Evolutionary conservation across 352 stramenopile species (phyloP), one percentile per base, ranked within the genome.

Genomic region (Lagenidium giganteum): DNA sequence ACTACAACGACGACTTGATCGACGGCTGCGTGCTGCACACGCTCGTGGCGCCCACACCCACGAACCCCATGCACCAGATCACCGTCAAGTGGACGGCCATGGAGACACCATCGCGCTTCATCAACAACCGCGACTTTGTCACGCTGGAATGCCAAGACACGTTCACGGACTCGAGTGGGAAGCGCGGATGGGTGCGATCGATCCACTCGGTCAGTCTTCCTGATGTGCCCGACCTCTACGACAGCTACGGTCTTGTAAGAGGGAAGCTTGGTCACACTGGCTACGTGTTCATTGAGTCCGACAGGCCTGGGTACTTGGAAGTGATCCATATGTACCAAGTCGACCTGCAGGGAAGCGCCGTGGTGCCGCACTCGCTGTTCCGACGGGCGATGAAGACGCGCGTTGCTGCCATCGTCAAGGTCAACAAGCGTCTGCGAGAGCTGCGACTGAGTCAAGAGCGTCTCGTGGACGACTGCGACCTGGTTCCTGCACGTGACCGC

Each of bases 161-260:
- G 2, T 83, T 83, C 42, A 25, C 57, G 25, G 67, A 81, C 37
- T 55, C 61, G 4, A 77, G 55, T 35, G 65, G 65, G 20, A 59
- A 58, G 21, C 53, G 64, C 2, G 70, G 70, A 16, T 83, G 67
- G 67, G 70, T 76, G 16, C 70, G 67, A 0, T 78, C 65, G 3
- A 71, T 72, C 32, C 67, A 77, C 42, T 83, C 70, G n/a, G 74
- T 83, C 42, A 77, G 74, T 30, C 41, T 83, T 33, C 51, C 59
- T 18, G 68, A 58, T 26, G 78, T 65, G 24, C 67, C 67, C 2
- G 67, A 80, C 33, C 39, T 80, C 7, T 28, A 62, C 37, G 47
- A 51, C 29, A 51, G 50, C 14, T 67, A 67, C 20, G 50, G 29
- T 11, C 60, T 75, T 32, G 64, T 83, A 9, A 58, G 70, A 6